Evolutionary conservation across 441 rosid genomes (phyloP).

Genomic region (Adansonia rubrostipa): DNA sequence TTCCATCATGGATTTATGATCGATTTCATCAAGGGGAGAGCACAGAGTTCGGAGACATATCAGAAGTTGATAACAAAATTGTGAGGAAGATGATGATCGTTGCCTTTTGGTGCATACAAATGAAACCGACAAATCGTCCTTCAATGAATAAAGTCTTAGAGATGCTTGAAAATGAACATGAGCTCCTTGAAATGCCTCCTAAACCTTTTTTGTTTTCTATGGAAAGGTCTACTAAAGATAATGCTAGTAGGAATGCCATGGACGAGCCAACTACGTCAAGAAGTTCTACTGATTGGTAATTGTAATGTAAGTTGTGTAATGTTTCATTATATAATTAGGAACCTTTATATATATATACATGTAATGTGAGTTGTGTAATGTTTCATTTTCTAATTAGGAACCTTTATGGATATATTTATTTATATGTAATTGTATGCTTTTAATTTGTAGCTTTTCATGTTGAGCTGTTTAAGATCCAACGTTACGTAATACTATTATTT

Average conservation of each 20-base stretch:
- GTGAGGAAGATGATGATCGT: constrained; percentile 16
- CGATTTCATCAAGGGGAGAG: not conserved
- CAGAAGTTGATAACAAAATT: not conserved
- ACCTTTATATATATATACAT: not conserved
- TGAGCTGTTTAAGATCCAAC: not conserved
- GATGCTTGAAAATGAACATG: constrained; percentile 5
- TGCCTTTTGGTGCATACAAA: constrained; percentile 32
- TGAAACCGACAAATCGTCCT: not conserved
- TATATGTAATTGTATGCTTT: not conserved
- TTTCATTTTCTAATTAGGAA: not conserved
- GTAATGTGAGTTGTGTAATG: not conserved
- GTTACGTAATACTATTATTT: not conserved
- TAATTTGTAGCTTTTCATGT: not conserved
- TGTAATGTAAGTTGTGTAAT: not conserved
- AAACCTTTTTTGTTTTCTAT: not conserved
- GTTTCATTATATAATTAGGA: not conserved
- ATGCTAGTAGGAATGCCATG: not conserved
- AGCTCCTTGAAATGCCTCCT: not conserved
- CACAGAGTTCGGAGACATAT: not conserved
- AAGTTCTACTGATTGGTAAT: not conserved
- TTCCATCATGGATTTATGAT: constrained; percentile 22
- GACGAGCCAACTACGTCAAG: not conserved
- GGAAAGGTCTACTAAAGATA: not conserved
- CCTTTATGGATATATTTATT: not conserved
- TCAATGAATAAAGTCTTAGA: constrained; percentile 6